Conservation (phyloP, 495 filamentous ascomycete species). For the Penicillium paradoxum region DNA sequence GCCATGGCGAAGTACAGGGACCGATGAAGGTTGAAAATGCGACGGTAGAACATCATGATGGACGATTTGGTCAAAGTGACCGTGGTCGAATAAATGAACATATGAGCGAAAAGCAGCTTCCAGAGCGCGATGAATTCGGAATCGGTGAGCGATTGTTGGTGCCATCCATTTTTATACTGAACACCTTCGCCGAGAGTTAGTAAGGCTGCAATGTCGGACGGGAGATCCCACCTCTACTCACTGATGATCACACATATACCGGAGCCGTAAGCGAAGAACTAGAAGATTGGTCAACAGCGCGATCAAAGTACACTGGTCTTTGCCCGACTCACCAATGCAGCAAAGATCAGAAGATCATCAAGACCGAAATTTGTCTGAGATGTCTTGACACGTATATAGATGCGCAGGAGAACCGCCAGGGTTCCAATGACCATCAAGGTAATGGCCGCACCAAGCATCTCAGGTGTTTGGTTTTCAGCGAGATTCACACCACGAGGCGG, state of each 20-base stretch:
- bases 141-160: constrained; percentile 1
- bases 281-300: background rate
- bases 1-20: constrained; percentile 6
- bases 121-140: constrained; percentile 8
- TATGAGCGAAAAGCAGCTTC: constrained; percentile 13
- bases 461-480: constrained; percentile 1
- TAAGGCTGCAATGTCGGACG: background rate
- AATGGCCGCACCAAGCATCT: constrained; percentile 10
- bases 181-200: background rate
- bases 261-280: constrained; percentile 2
- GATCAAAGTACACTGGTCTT: background rate
- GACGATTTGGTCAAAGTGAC: constrained; percentile 15
- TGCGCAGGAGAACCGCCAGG: constrained; percentile 4
- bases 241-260: constrained; percentile 5
- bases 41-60: constrained; percentile 16
- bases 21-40: constrained; percentile 13
- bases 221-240: background rate
- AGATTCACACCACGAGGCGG: constrained; percentile 7
- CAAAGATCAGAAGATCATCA: constrained; percentile 12
- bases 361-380: constrained; percentile 4
- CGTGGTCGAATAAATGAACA: constrained; percentile 10
- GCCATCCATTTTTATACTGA: constrained; percentile 10
- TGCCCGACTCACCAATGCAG: constrained; percentile 2
- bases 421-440: constrained; percentile 4
- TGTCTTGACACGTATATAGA: background rate